phyloP scores from a whole-genome alignment of 768 basidiomycete species.

The Russula lepida region DNA sequence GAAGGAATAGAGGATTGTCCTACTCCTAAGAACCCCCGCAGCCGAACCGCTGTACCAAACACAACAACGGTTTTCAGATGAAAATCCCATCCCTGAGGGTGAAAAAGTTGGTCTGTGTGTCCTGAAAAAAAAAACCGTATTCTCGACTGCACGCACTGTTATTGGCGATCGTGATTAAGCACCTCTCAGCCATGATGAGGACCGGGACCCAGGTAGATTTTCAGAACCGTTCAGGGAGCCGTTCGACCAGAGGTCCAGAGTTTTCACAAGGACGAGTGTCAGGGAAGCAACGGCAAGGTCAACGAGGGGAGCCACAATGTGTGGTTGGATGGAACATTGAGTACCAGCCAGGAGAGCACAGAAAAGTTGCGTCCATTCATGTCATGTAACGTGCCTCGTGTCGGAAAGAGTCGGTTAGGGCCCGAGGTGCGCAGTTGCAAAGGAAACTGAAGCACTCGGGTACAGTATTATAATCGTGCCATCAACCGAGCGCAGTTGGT shows the following conservation, averaged over 20 bases:
- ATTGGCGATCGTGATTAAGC: background rate
- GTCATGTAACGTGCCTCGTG: background rate
- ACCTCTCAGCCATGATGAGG: constrained; percentile 17
- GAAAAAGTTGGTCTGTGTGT: constrained; percentile 13
- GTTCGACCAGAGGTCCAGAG: background rate
- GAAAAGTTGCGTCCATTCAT: background rate
- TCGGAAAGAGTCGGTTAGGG: background rate
- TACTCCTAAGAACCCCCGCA: constrained; percentile 16
- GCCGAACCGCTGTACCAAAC: constrained; percentile 15
- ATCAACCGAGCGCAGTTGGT: background rate
- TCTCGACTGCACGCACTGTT: background rate
- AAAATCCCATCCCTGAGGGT: constrained; percentile 19
- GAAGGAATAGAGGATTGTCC: background rate
- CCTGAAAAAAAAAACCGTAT: background rate
- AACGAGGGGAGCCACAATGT: constrained; percentile 1
- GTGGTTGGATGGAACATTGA: background rate
- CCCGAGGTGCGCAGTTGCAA: background rate
- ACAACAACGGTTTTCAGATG: constrained; percentile 8
- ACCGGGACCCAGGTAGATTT: constrained; percentile 14
- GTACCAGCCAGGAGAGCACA: background rate
- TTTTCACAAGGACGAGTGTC: constrained; percentile 6
- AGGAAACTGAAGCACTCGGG: constrained; percentile 8
- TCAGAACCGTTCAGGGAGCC: background rate
- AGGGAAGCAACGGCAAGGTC: constrained; percentile 3
- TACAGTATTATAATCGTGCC: background rate